Percentiles rank a stretch among this genome's conserved stretches.
Evolutionary conservation across 177 flowering plant species (phyloP).

Genomic region (Vitis hybrid): DNA sequence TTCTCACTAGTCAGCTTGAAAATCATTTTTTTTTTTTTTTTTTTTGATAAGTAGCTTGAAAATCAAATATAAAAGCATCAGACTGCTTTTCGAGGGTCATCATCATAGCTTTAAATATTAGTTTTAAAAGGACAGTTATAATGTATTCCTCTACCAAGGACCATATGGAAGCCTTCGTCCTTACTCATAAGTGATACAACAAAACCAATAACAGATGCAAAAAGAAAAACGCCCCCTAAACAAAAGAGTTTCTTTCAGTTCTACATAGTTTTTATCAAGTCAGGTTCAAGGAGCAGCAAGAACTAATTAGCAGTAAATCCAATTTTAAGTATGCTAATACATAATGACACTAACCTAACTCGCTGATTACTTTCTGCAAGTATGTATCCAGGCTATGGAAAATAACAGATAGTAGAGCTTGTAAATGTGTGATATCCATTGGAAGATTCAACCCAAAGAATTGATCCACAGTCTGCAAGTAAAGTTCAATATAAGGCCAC

Average conservation of each 20-base stretch:
- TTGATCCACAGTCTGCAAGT: conserved; percentile 81
- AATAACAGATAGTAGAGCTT: conserved; percentile 64
- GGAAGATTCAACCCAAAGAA: conserved; percentile 71
- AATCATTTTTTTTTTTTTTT: no score
- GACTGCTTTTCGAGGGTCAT: background rate
- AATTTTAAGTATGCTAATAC: background rate
- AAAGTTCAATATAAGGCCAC: background rate
- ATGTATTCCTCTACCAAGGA: background rate
- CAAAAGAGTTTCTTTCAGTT: no score
- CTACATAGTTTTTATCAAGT: background rate
- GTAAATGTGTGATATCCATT: conserved; percentile 66
- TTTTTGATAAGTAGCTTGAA: no score
- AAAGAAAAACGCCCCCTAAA: no score
- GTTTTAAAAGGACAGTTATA: background rate
- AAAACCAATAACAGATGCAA: background rate
- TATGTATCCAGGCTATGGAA: conserved; percentile 72
- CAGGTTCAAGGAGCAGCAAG: background rate
- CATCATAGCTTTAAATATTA: background rate
- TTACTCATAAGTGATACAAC: background rate
- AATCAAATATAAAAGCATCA: background rate
- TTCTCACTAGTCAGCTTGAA: no score
- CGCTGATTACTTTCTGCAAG: conserved; percentile 48
- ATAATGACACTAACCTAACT: conserved; percentile 43
- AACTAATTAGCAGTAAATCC: background rate
- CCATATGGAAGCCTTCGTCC: background rate